Evolutionary conservation across 2,329 filamentous ascomycete genomes (phyloP), one percentile per base, ranked within the genome.

Genomic region (Cytospora mali): DNA sequence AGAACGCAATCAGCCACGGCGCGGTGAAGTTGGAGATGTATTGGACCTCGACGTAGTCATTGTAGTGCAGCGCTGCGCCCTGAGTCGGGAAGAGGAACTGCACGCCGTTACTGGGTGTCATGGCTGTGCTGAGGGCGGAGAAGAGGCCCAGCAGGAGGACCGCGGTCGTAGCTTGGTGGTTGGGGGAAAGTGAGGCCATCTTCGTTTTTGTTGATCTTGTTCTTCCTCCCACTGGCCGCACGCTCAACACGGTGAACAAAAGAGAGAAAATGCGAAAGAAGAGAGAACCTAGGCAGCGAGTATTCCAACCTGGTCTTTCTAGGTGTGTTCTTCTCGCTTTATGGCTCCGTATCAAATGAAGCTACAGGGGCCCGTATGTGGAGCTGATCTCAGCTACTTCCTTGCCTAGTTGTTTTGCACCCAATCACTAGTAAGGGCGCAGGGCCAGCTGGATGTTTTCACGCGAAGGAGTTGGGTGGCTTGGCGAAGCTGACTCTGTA

Each of bases 31-130:
- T 25, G 9, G 59, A 62, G 6, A 27, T 57, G n/a, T 62, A 62
- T 48, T 62, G 53, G 16, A 62, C 59, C 27, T 51, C 25, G n/a
- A 62, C 59, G 39, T 57, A 57, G 48, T 62, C 59, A 31, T 62
- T 57, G 21, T 62, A 58, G 48, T 62, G 59, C 23, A 62, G 48
- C 9, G 59, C 52, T n/a, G 46, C 31, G 11, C 59, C 59, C 4
- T 52, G 33, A 10, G 59, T 62, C 11, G 53, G 59, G 28, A 62
- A 62, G 6, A 62, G 59, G 39, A 62, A 57, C 6, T 57, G 42
- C 13, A 62, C 59, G 11, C 59, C 53, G 28, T 58, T 62, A 14
- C 46, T 27, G 16, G 46, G 46, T 14, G 59, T 62, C 53, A 57
- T 46, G 35, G 50, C 58, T 6, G 16, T 6, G 42, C n/a, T 7